Percentiles rank a stretch among this genome's conserved stretches.
phyloP scores from a whole-genome alignment of 192 early-diverging fungal genomes.

The Umbelopsis sp. region DNA sequence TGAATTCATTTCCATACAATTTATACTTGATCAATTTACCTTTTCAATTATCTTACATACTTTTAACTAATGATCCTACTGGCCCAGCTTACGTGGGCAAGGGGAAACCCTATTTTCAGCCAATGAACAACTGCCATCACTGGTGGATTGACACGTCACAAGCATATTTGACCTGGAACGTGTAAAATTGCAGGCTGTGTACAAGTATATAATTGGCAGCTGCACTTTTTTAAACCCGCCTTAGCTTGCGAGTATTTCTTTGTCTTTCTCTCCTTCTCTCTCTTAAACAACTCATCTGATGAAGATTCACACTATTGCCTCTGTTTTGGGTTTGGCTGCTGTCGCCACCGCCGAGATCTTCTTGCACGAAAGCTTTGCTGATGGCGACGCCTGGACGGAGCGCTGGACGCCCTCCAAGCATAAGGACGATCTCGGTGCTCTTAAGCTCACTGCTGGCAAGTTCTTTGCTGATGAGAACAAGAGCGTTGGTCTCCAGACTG shows the following conservation, averaged over 20 bases:
- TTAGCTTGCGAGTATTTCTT: constrained; percentile 8
- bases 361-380: constrained; percentile 86
- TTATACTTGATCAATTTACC: too few relatives aligned
- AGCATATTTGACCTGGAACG: background rate
- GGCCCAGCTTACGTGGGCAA: background rate
- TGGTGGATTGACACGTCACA: constrained; percentile 14
- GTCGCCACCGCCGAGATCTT: constrained; percentile 67
- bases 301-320: constrained; percentile 44
- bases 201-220: constrained; percentile 11
- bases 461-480: constrained; percentile 73
- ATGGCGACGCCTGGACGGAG: constrained; percentile 55
- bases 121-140: constrained; percentile 13
- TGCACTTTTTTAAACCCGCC: background rate
- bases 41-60: too few relatives aligned
- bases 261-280: constrained; percentile 18
- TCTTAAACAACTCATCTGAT: constrained; percentile 22
- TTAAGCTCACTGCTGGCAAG: constrained; percentile 72
- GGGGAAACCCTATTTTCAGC: constrained; percentile 1
- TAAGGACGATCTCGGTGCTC: constrained; percentile 72
- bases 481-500: constrained; percentile 75
- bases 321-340: constrained; percentile 37
- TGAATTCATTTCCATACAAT: too few relatives aligned
- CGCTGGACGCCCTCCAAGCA: constrained; percentile 72
- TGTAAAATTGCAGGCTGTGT: background rate
- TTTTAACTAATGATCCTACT: background rate